Evolutionary conservation across 2,329 filamentous ascomycete genomes (phyloP).

Genomic region (Colletotrichum paranaense): DNA sequence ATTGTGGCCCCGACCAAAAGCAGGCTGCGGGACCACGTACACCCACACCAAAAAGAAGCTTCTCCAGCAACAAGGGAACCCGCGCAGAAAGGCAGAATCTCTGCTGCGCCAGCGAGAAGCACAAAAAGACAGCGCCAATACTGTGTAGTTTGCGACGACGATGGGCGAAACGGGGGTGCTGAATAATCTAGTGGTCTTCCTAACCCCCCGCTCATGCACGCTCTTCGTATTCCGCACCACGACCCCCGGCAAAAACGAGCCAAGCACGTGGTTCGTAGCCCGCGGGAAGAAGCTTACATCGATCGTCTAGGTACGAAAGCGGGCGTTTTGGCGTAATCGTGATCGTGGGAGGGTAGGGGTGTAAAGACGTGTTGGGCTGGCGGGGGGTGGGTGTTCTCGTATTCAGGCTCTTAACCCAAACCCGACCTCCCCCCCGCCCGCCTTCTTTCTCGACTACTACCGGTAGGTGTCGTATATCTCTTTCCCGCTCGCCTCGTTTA

Average conservation of each 20-base stretch:
- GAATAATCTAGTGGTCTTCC: too few species aligned
- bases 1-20: neutral
- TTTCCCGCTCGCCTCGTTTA: too few species aligned
- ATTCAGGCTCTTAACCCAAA: neutral
- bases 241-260: neutral
- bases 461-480: neutral
- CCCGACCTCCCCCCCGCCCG: too few species aligned
- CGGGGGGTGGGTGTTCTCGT: neutral
- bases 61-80: neutral
- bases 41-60: neutral
- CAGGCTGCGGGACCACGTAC: neutral
- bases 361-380: too few species aligned
- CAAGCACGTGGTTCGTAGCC: neutral
- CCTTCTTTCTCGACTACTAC: neutral
- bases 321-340: too few species aligned
- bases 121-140: neutral
- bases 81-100: neutral
- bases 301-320: too few species aligned
- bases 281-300: neutral
- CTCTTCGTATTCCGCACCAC: slow-evolving; percentile 7
- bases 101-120: neutral
- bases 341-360: too few species aligned
- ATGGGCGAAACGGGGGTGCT: too few species aligned
- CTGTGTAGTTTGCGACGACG: too few species aligned
- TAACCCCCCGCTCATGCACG: neutral